A percentile compares a stretch with the other conserved stretches of the same genome.
Evolutionary conservation across 164 flowering plant species (phyloP).

Genomic region (Amborella trichopoda): DNA sequence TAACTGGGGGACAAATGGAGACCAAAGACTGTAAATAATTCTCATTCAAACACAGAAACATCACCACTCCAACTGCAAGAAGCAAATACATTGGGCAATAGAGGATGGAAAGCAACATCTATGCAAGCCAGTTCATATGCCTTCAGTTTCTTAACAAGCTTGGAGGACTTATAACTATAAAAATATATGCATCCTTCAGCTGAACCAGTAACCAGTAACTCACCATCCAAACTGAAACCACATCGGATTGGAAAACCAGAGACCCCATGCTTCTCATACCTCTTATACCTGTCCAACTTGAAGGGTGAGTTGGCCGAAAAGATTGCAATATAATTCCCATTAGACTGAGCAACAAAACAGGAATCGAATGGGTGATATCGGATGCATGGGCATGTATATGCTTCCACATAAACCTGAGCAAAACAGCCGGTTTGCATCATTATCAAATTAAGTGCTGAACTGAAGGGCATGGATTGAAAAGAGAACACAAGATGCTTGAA

Average conservation of each 20-base stretch:
- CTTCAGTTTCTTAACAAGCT: conserved; percentile 44
- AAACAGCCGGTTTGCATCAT: conserved; percentile 4
- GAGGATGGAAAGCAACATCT: conserved; percentile 74
- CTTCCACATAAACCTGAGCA: conserved; percentile 80
- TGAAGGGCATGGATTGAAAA: too few species aligned
- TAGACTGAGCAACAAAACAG: conserved; percentile 75
- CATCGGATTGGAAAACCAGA: conserved; percentile 93
- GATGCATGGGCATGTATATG: conserved; percentile 73
- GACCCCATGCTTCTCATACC: conserved; percentile 81
- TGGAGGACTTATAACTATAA: conserved; percentile 40
- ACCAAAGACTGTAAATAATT: not conserved
- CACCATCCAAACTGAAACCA: conserved; percentile 67
- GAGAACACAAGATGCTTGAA: too few species aligned
- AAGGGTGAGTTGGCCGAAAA: conserved; percentile 72
- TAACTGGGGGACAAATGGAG: not conserved
- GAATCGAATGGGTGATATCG: conserved; percentile 68
- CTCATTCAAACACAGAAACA: conserved; percentile 46
- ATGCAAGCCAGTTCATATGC: conserved; percentile 58
- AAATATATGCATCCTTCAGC: conserved; percentile 70
- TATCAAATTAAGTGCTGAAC: not conserved
- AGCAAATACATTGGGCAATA: conserved; percentile 58
- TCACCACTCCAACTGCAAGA: conserved; percentile 81
- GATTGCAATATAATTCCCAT: conserved; percentile 82
- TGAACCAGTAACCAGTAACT: conserved; percentile 60
- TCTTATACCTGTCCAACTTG: conserved; percentile 72